Percentiles rank a stretch among this genome's conserved stretches.
Evolutionary conservation across 805 yeast species (phyloP).

Genomic region (Hanseniaspora meyeri): DNA sequence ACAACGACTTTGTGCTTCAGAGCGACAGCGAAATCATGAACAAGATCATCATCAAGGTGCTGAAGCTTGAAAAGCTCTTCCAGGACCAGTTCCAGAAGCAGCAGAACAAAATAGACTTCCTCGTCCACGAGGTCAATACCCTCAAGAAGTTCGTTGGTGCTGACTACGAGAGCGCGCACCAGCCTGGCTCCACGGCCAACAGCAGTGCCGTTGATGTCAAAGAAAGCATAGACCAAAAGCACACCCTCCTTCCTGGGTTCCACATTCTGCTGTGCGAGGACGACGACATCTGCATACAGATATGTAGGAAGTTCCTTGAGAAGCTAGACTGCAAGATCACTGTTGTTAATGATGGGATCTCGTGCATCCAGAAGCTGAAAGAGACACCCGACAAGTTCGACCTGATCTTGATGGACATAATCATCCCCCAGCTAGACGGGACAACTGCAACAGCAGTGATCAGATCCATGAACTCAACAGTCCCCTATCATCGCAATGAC

Average conservation of each 20-base stretch:
- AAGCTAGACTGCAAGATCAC: constrained; percentile 89
- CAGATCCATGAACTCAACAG: constrained; percentile 65
- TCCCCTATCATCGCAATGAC: constrained; percentile 94
- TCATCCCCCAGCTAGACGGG: constrained; percentile 80
- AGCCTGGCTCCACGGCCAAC: constrained; percentile 3
- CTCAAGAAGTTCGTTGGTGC: not conserved
- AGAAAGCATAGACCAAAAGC: not conserved
- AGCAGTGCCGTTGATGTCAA: not conserved
- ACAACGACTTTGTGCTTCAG: not conserved
- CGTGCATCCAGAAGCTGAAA: constrained; percentile 69
- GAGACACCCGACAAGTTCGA: constrained; percentile 49
- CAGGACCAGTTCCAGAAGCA: not conserved
- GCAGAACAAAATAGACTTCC: not conserved
- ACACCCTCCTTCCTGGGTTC: constrained; percentile 32
- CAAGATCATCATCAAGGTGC: not conserved
- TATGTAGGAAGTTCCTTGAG: constrained; percentile 68
- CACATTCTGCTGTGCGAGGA: constrained; percentile 71
- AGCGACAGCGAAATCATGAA: not conserved
- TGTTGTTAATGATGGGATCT: constrained; percentile 82
- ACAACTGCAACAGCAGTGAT: constrained; percentile 85
- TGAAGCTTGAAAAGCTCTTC: not conserved
- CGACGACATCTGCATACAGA: constrained; percentile 67
- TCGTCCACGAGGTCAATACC: not conserved
- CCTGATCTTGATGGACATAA: constrained; percentile 74
- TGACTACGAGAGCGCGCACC: not conserved